Percentiles rank a stretch among this genome's conserved stretches.
Evolutionary conservation across 805 yeast species (phyloP).

Genomic region (Lipomyces chichibuensis): DNA sequence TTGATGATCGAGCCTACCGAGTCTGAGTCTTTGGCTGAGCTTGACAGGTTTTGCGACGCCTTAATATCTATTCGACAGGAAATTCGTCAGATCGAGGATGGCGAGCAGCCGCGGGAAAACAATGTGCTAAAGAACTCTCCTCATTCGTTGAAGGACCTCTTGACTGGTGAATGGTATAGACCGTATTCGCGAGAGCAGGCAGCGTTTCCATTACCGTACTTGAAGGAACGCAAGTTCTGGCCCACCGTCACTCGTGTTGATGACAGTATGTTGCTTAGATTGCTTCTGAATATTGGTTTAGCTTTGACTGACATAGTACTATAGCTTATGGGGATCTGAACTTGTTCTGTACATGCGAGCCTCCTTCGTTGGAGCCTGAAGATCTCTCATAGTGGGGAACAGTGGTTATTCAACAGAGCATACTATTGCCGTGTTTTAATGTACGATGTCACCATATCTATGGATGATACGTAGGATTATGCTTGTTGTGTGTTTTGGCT

Average conservation of each 20-base stretch:
- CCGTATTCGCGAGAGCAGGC: slow-evolving; percentile 93
- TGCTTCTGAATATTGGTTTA: neutral
- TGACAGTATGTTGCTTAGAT: slow-evolving; percentile 49
- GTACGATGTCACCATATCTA: neutral
- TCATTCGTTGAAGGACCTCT: slow-evolving; percentile 82
- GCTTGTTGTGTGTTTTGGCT: neutral
- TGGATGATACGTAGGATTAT: neutral
- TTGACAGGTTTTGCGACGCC: slow-evolving; percentile 88
- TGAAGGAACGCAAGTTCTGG: slow-evolving; percentile 84
- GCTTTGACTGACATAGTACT: neutral
- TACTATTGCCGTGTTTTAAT: neutral
- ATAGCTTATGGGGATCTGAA: slow-evolving; percentile 86
- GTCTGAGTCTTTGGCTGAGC: slow-evolving; percentile 83
- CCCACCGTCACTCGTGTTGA: slow-evolving; percentile 91
- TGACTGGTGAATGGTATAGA: slow-evolving; percentile 74
- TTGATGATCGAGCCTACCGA: slow-evolving; percentile 98
- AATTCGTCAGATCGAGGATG: slow-evolving; percentile 70
- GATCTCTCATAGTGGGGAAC: neutral
- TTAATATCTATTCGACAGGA: slow-evolving; percentile 81
- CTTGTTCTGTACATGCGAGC: slow-evolving; percentile 82
- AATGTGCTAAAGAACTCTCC: slow-evolving; percentile 85
- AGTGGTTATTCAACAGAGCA: neutral
- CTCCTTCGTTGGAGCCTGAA: slow-evolving; percentile 17
- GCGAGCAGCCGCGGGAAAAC: slow-evolving; percentile 61
- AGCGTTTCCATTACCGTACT: slow-evolving; percentile 82